phyloP scores from a whole-genome alignment of 441 rosid species.

The Dalechampia spathulata region DNA sequence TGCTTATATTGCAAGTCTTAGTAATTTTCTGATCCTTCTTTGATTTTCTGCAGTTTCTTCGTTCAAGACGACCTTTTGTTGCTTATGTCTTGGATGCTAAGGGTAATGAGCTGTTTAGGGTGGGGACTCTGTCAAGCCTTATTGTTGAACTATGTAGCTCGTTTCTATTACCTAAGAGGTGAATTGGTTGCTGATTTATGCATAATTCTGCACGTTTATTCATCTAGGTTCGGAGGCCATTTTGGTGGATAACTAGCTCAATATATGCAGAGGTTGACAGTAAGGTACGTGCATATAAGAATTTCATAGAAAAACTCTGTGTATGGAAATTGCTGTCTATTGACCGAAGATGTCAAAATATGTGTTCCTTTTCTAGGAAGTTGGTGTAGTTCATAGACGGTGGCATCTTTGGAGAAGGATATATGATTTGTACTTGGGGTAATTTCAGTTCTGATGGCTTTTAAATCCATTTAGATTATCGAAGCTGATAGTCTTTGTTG shows the following conservation, averaged over 20 bases:
- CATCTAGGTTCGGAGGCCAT: constrained; percentile 85
- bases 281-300: constrained; percentile 44
- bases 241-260: constrained; percentile 97
- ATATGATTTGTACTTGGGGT: constrained; percentile 93
- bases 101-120: constrained; percentile 82
- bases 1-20: neutral
- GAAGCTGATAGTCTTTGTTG: constrained; percentile 10
- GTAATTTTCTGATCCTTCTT: neutral
- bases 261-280: constrained; percentile 86
- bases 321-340: constrained; percentile 5
- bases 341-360: constrained; percentile 2
- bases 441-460: constrained; percentile 20
- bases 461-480: neutral
- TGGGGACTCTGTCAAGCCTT: constrained; percentile 23
- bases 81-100: constrained; percentile 68
- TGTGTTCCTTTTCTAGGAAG: constrained; percentile 41
- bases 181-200: constrained; percentile 18
- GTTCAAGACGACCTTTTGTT: constrained; percentile 84
- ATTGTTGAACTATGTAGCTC: constrained; percentile 9
- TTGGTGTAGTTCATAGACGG: constrained; percentile 90
- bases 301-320: constrained; percentile 4
- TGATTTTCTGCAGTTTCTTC: constrained; percentile 55
- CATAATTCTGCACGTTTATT: constrained; percentile 19
- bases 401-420: constrained; percentile 99
- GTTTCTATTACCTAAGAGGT: constrained; percentile 15